Evolutionary conservation across 352 stramenopile genomes (phyloP).

Genomic region (Thraustotheca clavata): DNA sequence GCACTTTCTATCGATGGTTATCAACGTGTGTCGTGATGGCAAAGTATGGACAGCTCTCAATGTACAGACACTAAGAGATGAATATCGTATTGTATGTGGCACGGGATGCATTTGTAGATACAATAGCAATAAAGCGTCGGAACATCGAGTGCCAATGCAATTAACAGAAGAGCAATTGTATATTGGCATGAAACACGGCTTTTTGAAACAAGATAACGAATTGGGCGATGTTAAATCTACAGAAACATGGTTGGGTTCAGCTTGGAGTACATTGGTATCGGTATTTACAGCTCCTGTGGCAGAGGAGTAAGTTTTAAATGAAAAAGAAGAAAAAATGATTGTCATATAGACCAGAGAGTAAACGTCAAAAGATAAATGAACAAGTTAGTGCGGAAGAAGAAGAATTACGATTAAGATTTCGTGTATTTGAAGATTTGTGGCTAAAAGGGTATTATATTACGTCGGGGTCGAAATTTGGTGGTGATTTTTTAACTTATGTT

Average conservation of each 20-base stretch:
- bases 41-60: constrained; percentile 18
- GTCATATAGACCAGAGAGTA: too few relatives aligned
- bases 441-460: constrained; percentile 51
- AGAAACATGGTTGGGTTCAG: background rate
- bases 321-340: too few relatives aligned
- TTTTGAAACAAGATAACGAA: background rate
- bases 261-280: constrained; percentile 1
- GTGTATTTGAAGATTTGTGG: constrained; percentile 64
- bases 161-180: constrained; percentile 16
- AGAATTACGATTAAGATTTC: constrained; percentile 25
- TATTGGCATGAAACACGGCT: constrained; percentile 3
- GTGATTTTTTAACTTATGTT: constrained; percentile 71
- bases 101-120: constrained; percentile 9
- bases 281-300: too few relatives aligned
- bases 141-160: constrained; percentile 5
- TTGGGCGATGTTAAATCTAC: background rate
- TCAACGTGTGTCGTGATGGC: constrained; percentile 8
- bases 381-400: background rate
- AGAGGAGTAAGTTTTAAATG: too few relatives aligned
- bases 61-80: constrained; percentile 3
- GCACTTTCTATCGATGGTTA: background rate
- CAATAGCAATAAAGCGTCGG: constrained; percentile 16
- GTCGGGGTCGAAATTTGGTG: constrained; percentile 74
- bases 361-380: too few relatives aligned
- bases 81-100: constrained; percentile 12